A percentile compares a stretch with the other conserved stretches of the same genome.
phyloP scores from a whole-genome alignment of 768 basidiomycete genomes.

The Boletus patriciae region DNA sequence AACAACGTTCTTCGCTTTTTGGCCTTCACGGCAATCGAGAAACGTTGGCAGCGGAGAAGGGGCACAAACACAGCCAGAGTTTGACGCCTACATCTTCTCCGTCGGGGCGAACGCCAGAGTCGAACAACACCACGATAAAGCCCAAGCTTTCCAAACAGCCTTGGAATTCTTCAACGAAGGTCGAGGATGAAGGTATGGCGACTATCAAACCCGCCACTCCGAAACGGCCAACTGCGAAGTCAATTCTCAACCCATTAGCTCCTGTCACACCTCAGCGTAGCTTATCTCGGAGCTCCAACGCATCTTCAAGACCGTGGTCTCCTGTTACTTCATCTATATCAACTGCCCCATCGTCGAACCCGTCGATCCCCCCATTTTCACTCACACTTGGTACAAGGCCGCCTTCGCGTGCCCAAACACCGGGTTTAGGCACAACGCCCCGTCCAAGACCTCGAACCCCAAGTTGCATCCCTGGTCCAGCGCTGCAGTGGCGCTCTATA shows the following conservation, averaged over 20 bases:
- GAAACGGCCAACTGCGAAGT: slow-evolving; percentile 49
- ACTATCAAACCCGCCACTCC: slow-evolving; percentile 50
- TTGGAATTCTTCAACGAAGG: slow-evolving; percentile 83
- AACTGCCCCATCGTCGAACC: slow-evolving; percentile 55
- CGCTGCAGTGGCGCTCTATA: slow-evolving; percentile 46
- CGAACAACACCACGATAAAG: slow-evolving; percentile 44
- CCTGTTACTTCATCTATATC: slow-evolving; percentile 71
- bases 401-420: slow-evolving; percentile 62
- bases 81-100: slow-evolving; percentile 72
- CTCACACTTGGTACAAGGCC: slow-evolving; percentile 34
- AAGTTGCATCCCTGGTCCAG: slow-evolving; percentile 72
- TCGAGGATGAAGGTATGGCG: slow-evolving; percentile 54
- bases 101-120: slow-evolving; percentile 36
- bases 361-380: slow-evolving; percentile 38
- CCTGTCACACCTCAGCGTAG: slow-evolving; percentile 60
- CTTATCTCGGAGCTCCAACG: slow-evolving; percentile 70
- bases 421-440: slow-evolving; percentile 46
- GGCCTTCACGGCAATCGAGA: slow-evolving; percentile 44
- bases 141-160: slow-evolving; percentile 43
- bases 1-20: slow-evolving; percentile 67
- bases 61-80: slow-evolving; percentile 70
- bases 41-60: slow-evolving; percentile 54
- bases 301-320: slow-evolving; percentile 80
- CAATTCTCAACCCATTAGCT: slow-evolving; percentile 47
- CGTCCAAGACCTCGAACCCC: slow-evolving; percentile 78